Evolutionary conservation across 139 green algal genomes (phyloP), one percentile per base, ranked within the genome.

Genomic region (Chloropicon primus): DNA sequence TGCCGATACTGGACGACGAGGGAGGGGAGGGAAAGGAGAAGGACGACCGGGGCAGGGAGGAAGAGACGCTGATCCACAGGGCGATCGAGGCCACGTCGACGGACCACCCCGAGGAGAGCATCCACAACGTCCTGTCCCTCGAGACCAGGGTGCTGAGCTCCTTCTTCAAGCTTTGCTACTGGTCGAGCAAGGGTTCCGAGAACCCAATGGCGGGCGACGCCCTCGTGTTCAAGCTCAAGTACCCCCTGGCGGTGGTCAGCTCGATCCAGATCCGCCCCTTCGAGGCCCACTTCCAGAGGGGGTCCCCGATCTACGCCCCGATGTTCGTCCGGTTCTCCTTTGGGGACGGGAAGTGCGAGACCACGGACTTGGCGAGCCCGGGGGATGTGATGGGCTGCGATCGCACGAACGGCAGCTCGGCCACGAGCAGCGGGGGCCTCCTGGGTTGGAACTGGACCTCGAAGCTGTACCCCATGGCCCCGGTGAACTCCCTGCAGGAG

Each of bases 381-480:
- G 41, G 17, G 41, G 41, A 62, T 5, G 41, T n/a, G 41, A 5
- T 17, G 10, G 10, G 41, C 41, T 5, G 41, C 41, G 41, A 62
- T 5, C 17, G 3, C 41, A 26, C 24, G 53, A 26, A 24, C 26
- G 23, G 26, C 24, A n/a, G 54, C 41, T n/a, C 41, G n/a, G 53
- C 76, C 74, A 26, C 26, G n/a, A 78, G 76, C 41, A 75, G 28
- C 22, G 41, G 26, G 28, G 24, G 76, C 76, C 26, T 78, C 0
- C 83, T 53, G 24, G 79, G n/a, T 25, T 83, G 79, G 79, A 83
- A 53, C 25, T 83, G 83, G 21, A 76, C 72, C 76, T 83, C 79
- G 24, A 78, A 78, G 5, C 28, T 77, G 25, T 83, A 78, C 62
- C 79, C 79, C 25, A 83, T 83, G 79, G 78, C 80, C 21, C 74